Base-by-base conservation (phyloP, 148 eudicot species). In the Rhododendron molle region DNA sequence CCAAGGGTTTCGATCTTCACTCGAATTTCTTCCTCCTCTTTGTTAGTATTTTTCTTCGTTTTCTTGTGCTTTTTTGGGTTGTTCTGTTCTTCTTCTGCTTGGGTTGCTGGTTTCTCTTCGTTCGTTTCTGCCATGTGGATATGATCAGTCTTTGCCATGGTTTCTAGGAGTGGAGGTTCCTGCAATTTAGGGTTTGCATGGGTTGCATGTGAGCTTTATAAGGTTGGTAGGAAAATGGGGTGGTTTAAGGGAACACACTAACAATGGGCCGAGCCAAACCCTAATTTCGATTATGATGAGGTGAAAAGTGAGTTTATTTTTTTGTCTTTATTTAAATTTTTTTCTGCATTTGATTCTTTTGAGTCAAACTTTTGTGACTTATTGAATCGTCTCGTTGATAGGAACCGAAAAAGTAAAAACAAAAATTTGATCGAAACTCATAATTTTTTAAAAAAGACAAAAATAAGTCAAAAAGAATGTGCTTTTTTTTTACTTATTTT, bases 1-100 rank as follows among this genome's bases (percentile, higher is more conserved):
- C 65, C 32, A 21, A 86, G 18, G 23, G 87, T 83, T 79, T 91
- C 84, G 18, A 92, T 81, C 85, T 72, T 86, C 36, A 88, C 91
- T 0, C 76, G 81, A 11, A 86, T 52, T 4, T 82, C 52, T 40
- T 40, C 44, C 54, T 18, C 73, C 74, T 36, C 76, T 26, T 43
- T 58, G 52, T 85, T 62, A 34, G 36, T 34, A 14, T 87, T 83
- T 69, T 76, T 81, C 83, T 83, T 84, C 83, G 21, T 72, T 26
- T 43, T 83, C 76, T 40, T 65, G 50, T 47, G 50, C 84, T 62
- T 82, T 4, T 56, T 81, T 6, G 44, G 47, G 14, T 23, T 23
- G 3, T 38, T 6, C 4, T 52, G 16, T 52, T 18, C 46, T 52
- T 40, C 56, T 86, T 87, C 50, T 76, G 88, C 76, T 86, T 83